Conservation (phyloP, 805 yeast genomes). For the Kodamaea hsintzibuensis region DNA sequence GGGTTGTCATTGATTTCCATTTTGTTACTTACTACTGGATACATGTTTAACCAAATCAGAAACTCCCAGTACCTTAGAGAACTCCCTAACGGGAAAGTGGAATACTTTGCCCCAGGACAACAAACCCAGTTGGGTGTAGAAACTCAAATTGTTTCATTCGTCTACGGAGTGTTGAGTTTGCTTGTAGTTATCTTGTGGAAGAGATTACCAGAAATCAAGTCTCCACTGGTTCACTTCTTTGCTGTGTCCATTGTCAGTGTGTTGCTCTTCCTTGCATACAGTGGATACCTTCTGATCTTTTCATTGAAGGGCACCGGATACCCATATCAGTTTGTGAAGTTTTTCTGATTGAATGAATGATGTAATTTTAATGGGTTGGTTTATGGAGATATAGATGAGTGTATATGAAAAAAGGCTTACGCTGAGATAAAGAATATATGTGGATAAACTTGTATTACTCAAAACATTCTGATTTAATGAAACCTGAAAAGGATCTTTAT, state of each 20-base stretch:
- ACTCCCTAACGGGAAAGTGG: slow-evolving; percentile 34
- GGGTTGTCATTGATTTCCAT: slow-evolving; percentile 60
- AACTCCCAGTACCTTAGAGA: slow-evolving; percentile 62
- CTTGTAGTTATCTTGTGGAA: slow-evolving; percentile 58
- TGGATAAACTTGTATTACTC: neutral
- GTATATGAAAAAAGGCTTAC: neutral
- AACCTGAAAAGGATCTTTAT: too few species aligned
- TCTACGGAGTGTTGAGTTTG: slow-evolving; percentile 70
- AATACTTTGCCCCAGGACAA: slow-evolving; percentile 56
- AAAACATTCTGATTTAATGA: too few species aligned
- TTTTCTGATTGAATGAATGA: slow-evolving; percentile 5
- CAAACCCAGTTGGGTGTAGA: slow-evolving; percentile 82
- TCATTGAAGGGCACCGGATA: slow-evolving; percentile 70
- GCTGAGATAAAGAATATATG: neutral
- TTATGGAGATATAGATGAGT: neutral
- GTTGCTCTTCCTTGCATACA: slow-evolving; percentile 56
- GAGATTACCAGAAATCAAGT: slow-evolving; percentile 51
- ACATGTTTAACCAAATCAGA: slow-evolving; percentile 91
- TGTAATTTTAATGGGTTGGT: neutral
- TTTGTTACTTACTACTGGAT: slow-evolving; percentile 78
- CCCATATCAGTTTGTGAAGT: slow-evolving; percentile 61
- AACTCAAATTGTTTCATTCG: slow-evolving; percentile 77
- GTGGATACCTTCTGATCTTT: slow-evolving; percentile 66
- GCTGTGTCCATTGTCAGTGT: slow-evolving; percentile 47
- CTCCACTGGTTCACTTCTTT: slow-evolving; percentile 47